Conservation (phyloP, 2,329 filamentous ascomycete species). For the Talaromyces sp. region DNA sequence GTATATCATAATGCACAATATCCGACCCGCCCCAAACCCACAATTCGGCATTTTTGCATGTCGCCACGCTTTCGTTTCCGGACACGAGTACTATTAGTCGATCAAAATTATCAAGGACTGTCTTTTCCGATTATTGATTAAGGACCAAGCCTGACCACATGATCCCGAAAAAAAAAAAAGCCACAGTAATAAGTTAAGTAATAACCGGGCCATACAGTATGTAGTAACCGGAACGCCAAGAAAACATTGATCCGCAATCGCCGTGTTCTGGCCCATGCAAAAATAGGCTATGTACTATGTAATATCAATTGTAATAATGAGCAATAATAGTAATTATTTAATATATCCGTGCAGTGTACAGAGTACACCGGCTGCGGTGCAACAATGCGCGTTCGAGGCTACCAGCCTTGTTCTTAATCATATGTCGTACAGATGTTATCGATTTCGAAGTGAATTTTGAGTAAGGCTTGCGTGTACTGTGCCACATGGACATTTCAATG, state of each 20-base stretch:
- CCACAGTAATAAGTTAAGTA: neutral
- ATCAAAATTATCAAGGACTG: neutral
- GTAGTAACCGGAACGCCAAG: neutral
- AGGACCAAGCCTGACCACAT: neutral
- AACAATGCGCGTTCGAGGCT: neutral
- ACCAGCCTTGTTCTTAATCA: neutral
- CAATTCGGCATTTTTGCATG: neutral
- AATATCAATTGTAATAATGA: too few species aligned
- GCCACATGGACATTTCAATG: neutral
- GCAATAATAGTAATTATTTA: neutral
- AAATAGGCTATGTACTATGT: too few species aligned
- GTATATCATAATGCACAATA: neutral
- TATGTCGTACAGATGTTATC: neutral
- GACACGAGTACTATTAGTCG: neutral
- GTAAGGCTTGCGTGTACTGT: neutral
- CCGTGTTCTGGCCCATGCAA: neutral
- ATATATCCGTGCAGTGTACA: neutral
- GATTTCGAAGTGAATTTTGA: neutral
- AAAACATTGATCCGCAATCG: neutral
- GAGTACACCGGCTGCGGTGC: neutral
- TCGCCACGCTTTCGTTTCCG: neutral
- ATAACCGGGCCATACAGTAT: too few species aligned
- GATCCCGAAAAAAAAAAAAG: neutral
- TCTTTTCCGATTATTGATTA: neutral
- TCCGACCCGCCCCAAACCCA: neutral